phyloP scores from a whole-genome alignment of 768 basidiomycete genomes.

The Roridomyces roridus region DNA sequence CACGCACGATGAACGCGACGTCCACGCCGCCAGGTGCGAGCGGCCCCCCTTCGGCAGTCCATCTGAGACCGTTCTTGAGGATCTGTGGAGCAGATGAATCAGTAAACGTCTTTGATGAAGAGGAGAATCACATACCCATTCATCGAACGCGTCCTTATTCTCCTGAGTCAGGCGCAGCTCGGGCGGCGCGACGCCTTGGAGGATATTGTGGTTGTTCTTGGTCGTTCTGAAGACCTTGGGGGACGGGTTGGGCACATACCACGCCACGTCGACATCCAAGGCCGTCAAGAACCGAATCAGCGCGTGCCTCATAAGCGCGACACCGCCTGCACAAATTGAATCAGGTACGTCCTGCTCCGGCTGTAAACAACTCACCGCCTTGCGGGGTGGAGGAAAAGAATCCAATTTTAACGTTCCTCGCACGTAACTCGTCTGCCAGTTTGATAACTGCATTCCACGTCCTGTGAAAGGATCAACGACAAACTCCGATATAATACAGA shows the following conservation, averaged over 20 bases:
- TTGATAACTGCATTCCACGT: constrained; percentile 86
- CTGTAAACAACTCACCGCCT: constrained; percentile 63
- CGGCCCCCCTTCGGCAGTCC: constrained; percentile 88
- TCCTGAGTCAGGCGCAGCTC: constrained; percentile 79
- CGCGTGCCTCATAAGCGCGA: constrained; percentile 97
- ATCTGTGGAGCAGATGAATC: constrained; percentile 58
- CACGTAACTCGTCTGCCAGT: constrained; percentile 83
- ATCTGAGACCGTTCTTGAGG: constrained; percentile 84
- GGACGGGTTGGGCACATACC: constrained; percentile 91
- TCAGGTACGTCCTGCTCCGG: constrained; percentile 12
- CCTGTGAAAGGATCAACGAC: constrained; percentile 34
- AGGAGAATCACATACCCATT: neutral
- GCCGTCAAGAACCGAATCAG: constrained; percentile 84
- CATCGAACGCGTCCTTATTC: constrained; percentile 57
- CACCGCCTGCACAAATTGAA: constrained; percentile 67
- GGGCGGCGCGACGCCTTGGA: constrained; percentile 89
- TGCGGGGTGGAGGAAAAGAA: constrained; percentile 97
- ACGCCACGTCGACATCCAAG: constrained; percentile 82
- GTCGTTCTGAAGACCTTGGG: constrained; percentile 92
- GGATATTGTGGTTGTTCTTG: constrained; percentile 94
- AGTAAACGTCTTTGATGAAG: neutral
- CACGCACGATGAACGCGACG: constrained; percentile 80
- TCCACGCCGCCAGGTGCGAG: constrained; percentile 84
- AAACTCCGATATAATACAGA: neutral
- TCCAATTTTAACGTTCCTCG: constrained; percentile 87